phyloP scores from a whole-genome alignment of 345 rosid species.

The Acer campestre region DNA sequence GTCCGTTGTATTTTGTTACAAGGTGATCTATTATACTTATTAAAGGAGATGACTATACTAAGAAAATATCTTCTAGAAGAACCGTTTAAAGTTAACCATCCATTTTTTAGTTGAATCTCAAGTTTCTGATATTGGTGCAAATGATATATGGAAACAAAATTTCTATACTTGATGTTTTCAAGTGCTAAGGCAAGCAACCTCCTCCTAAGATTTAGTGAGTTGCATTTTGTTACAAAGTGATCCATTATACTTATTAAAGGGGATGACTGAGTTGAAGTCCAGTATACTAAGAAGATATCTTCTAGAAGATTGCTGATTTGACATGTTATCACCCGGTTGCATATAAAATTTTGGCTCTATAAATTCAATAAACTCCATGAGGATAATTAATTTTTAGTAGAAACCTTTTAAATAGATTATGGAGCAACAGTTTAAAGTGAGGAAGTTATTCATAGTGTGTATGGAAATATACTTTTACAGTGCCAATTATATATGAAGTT shows the following conservation, averaged over 20 bases:
- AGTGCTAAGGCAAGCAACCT: not conserved
- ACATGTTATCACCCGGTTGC: not conserved
- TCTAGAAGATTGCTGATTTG: not conserved
- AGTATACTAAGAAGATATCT: not conserved
- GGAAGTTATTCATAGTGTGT: not conserved
- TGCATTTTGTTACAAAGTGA: not conserved
- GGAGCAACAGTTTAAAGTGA: not conserved
- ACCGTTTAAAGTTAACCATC: not conserved
- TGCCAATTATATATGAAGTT: conserved; percentile 80
- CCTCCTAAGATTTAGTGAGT: not conserved
- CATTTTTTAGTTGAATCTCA: not conserved
- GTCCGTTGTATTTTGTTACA: not conserved
- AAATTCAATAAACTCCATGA: not conserved
- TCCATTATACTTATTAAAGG: not conserved
- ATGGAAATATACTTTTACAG: conserved; percentile 43
- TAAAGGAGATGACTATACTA: not conserved
- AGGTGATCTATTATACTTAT: not conserved
- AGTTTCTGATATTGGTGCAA: not conserved
- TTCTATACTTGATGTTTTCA: not conserved
- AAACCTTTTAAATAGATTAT: not conserved
- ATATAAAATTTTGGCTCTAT: not conserved
- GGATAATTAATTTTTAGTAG: not conserved
- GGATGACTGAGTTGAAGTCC: not conserved
- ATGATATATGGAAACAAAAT: not conserved
- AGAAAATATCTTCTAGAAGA: not conserved